phyloP scores from a whole-genome alignment of 2,329 filamentous ascomycete species.

The Phoma sp. region DNA sequence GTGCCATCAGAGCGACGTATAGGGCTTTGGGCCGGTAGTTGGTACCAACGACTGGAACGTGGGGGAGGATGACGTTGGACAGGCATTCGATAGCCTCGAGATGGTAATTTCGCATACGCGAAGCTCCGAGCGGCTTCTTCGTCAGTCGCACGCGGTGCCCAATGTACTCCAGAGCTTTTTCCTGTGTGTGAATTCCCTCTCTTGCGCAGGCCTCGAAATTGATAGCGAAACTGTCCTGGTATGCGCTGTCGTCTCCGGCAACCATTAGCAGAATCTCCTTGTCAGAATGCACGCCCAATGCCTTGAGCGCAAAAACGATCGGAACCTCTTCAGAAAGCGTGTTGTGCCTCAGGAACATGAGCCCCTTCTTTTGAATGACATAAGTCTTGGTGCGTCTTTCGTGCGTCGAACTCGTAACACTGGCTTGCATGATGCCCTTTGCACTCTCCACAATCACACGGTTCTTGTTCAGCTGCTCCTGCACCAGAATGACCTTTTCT shows the following conservation, averaged over 20 bases:
- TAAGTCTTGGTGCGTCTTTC: conserved; percentile 98
- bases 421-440: conserved; percentile 92
- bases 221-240: conserved; percentile 93
- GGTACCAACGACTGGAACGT: conserved; percentile 88
- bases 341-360: conserved; percentile 89
- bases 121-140: conserved; percentile 65
- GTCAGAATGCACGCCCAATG: conserved; percentile 91
- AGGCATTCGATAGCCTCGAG: conserved; percentile 94
- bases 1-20: conserved; percentile 96
- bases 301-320: conserved; percentile 90
- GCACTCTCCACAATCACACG: conserved; percentile 97
- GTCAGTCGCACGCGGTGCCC: conserved; percentile 81
- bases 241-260: conserved; percentile 82
- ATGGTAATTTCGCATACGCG: conserved; percentile 74
- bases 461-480: conserved; percentile 99
- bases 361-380: conserved; percentile 91
- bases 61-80: conserved; percentile 90
- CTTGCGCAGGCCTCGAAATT: conserved; percentile 94
- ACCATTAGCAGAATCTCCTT: conserved; percentile 94
- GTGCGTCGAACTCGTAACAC: conserved; percentile 91
- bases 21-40: conserved; percentile 98
- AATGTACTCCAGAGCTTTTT: conserved; percentile 93
- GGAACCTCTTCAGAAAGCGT: conserved; percentile 93
- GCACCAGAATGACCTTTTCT: conserved; percentile 97
- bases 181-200: conserved; percentile 86